Percentiles rank a stretch among this genome's conserved stretches.
Evolutionary conservation across 2,329 filamentous ascomycete species (phyloP).

Genomic region (Pyrenophora tritici-repentis): DNA sequence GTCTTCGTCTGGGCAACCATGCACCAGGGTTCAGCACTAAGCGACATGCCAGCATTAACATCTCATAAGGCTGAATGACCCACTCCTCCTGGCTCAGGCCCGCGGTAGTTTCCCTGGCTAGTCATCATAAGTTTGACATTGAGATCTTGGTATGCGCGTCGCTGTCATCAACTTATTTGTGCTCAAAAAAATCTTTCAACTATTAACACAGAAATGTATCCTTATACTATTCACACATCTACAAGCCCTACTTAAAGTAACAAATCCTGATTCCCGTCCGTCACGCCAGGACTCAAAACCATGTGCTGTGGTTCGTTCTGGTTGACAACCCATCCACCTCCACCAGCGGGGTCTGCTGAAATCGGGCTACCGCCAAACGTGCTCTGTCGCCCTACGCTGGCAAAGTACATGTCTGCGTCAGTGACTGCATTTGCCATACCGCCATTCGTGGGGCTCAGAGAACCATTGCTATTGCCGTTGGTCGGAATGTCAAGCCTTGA

Average conservation of each 20-base stretch:
- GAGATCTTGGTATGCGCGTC: too few relatives aligned
- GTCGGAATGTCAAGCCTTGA: conserved; percentile 33
- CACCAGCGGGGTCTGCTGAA: conserved; percentile 32
- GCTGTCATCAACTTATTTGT: too few relatives aligned
- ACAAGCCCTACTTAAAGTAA: conserved; percentile 22
- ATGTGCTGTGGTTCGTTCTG: conserved; percentile 41
- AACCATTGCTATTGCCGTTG: conserved; percentile 29
- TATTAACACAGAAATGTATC: not conserved
- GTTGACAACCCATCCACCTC: conserved; percentile 46
- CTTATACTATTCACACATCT: conserved; percentile 1
- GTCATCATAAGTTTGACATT: too few relatives aligned
- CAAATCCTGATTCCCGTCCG: conserved; percentile 40
- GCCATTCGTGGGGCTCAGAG: conserved; percentile 29
- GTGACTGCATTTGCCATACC: conserved; percentile 74
- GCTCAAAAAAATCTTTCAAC: too few relatives aligned
- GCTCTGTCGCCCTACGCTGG: conserved; percentile 55
- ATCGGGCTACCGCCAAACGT: conserved; percentile 45
- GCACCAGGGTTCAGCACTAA: not conserved
- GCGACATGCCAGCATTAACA: too few relatives aligned
- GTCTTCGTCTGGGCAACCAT: not conserved
- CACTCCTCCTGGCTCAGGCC: not conserved
- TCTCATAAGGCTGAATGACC: not conserved
- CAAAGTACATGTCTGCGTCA: conserved; percentile 90
- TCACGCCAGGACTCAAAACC: conserved; percentile 35
- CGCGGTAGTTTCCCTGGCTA: too few relatives aligned